Conservation (phyloP, 139 green algal genomes). For the Coccomyxa sp. region DNA sequence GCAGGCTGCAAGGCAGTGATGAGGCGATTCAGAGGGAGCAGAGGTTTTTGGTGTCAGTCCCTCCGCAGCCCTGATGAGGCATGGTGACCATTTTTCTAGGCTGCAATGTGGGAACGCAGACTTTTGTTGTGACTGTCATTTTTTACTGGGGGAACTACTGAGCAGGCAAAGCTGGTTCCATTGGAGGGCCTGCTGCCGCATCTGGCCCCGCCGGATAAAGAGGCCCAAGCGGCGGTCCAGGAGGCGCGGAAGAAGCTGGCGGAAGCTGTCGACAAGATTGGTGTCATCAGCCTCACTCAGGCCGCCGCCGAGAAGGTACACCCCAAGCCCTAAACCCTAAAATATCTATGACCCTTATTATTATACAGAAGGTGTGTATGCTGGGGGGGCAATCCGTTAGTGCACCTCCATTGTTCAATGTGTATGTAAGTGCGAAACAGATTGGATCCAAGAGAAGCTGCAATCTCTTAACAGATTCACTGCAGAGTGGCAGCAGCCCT, state of each 20-base stretch:
- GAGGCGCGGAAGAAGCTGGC: slow-evolving; percentile 23
- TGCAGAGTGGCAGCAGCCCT: too few relatives aligned
- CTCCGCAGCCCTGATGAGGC: too few relatives aligned
- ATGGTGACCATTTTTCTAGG: too few relatives aligned
- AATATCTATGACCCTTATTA: too few relatives aligned
- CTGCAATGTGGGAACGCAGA: too few relatives aligned
- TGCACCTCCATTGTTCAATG: not conserved
- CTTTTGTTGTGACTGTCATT: too few relatives aligned
- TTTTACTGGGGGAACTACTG: not conserved
- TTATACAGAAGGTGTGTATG: not conserved
- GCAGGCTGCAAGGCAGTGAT: not conserved
- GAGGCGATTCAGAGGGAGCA: not conserved
- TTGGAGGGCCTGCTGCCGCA: slow-evolving; percentile 61
- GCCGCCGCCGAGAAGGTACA: slow-evolving; percentile 3
- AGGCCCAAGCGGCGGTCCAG: slow-evolving; percentile 20
- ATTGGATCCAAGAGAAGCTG: not conserved
- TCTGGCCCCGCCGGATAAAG: slow-evolving; percentile 52
- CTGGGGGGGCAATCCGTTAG: not conserved
- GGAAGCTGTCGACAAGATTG: slow-evolving; percentile 47
- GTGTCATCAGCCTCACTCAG: slow-evolving; percentile 50
- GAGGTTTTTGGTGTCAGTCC: not conserved
- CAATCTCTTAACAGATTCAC: too few relatives aligned
- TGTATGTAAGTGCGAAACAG: not conserved
- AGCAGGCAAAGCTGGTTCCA: slow-evolving; percentile 26
- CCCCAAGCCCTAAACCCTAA: too few relatives aligned